Evolutionary conservation across 202 grass and related monocot genomes (phyloP), one percentile per base, ranked within the genome.

Genomic region (Dendrocalamus latiflorus): DNA sequence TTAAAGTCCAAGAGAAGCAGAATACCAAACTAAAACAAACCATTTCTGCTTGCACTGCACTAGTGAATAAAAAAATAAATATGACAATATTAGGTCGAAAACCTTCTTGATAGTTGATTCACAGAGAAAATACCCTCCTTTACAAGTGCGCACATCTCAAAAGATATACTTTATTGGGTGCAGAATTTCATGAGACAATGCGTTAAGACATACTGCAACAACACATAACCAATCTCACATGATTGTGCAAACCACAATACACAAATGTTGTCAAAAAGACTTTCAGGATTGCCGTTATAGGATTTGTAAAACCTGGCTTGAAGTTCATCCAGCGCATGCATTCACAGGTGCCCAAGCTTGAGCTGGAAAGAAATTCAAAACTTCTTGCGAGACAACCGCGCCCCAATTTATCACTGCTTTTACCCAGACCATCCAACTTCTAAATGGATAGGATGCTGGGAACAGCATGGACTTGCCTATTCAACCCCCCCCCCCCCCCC

Each of bases 371-470:
- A 17, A 61, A 68, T 39, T 51, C 42, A 76, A 80, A 67, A 80
- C 25, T 47, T 38, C 17, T 42, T 30, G 49, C 1, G 0, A 43
- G 37, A 74, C 10, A 58, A 15, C 55, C 18, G 12, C 22, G 55
- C 9, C 50, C 8, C 20, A 22, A 22, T 26, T 28, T 26, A 41
- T 21, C 21, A 24, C 8, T 11, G 15, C 18, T 62, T 33, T 59
- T 82, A 47, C 5, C 67, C 6, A 72, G 28, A 62, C 22, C 15
- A 72, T 70, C 30, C 61, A 85, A 58, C n/a, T 59, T 78, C 24
- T 74, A 44, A 74, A 65, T 30, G 10, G 16, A 22, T 67, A 79
- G 33, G 11, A 10, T 58, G 26, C 37, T 39, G 5, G n/a, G 63
- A 51, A 75, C 18, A 18, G 44, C 48, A 48, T 20, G 11, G 18